phyloP scores from a whole-genome alignment of 169 alveolate species.

The Amoebophrya sp. region DNA sequence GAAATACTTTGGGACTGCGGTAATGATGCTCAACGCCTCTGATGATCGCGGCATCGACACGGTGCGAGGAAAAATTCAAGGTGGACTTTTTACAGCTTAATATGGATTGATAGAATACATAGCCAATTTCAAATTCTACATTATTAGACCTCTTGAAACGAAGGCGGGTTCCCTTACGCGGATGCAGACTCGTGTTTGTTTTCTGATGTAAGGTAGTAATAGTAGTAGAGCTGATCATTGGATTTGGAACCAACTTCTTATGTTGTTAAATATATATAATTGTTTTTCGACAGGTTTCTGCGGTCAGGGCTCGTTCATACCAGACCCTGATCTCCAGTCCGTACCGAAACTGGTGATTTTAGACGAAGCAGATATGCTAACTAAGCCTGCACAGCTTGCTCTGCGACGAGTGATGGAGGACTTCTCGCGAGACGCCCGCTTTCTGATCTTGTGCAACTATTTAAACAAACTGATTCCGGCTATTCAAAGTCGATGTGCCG shows the following conservation, averaged over 20 bases:
- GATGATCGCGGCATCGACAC: constrained; percentile 97
- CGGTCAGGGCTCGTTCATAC: neutral
- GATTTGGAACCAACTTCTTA: too few relatives aligned
- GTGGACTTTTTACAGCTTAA: too few relatives aligned
- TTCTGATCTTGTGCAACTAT: constrained; percentile 93
- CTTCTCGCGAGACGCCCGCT: constrained; percentile 89
- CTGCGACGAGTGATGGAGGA: constrained; percentile 96
- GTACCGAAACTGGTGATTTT: constrained; percentile 80
- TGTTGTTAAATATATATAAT: neutral
- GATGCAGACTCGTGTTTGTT: too few relatives aligned
- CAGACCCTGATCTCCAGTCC: too few relatives aligned
- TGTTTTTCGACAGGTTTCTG: neutral
- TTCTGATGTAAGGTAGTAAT: too few relatives aligned
- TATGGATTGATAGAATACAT: too few relatives aligned
- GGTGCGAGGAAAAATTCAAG: constrained; percentile 88
- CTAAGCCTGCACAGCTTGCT: constrained; percentile 94
- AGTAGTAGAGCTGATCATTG: too few relatives aligned
- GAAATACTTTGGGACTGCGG: constrained; percentile 58
- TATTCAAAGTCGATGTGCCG: constrained; percentile 92
- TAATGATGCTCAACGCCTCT: constrained; percentile 86
- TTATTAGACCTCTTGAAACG: too few relatives aligned
- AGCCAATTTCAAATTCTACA: too few relatives aligned
- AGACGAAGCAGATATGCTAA: constrained; percentile 98
- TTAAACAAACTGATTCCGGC: constrained; percentile 93
- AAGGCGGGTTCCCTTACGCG: too few relatives aligned